phyloP scores from a whole-genome alignment of 2,329 filamentous ascomycete genomes.

The Claviceps monticola region DNA sequence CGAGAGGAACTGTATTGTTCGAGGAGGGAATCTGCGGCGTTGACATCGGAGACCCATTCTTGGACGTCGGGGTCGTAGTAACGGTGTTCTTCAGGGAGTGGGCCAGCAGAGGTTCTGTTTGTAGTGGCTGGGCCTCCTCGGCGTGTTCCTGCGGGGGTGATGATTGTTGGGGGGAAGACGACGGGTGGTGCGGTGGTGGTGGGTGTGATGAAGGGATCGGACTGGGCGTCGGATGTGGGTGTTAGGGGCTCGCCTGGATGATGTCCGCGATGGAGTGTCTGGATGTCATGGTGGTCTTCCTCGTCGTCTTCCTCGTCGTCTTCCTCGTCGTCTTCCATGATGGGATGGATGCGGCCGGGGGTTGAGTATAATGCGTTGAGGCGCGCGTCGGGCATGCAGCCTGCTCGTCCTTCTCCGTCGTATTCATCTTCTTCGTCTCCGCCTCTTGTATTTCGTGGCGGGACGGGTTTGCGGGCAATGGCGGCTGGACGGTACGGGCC shows the following conservation, averaged over 20 bases:
- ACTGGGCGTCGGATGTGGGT: conserved; percentile 22
- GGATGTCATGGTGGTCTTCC: conserved; percentile 21
- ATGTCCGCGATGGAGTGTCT: background rate
- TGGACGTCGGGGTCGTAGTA: conserved; percentile 38
- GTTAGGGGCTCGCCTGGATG: conserved; percentile 10
- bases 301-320: conserved; percentile 45
- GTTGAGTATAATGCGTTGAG: conserved; percentile 15
- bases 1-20: conserved; percentile 25
- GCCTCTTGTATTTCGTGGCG: background rate
- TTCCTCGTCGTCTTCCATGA: conserved; percentile 45
- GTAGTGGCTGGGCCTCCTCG: too few relatives aligned
- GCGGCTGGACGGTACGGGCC: conserved; percentile 3
- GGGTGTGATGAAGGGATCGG: conserved; percentile 39
- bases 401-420: conserved; percentile 9
- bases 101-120: conserved; percentile 17
- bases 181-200: conserved; percentile 12
- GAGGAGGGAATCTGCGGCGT: conserved; percentile 39
- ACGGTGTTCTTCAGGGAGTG: conserved; percentile 25
- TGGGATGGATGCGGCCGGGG: conserved; percentile 39
- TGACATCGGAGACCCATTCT: conserved; percentile 43
- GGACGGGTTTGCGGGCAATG: conserved; percentile 17
- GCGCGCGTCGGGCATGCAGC: conserved; percentile 18
- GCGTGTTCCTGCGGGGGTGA: too few relatives aligned
- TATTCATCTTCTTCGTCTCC: background rate
- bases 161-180: conserved; percentile 14